These are phyloP conservation scores for Yamadazyma sp. DNA, from an alignment of 1,139 yeast species.

Conservation along the genomic window DNA sequence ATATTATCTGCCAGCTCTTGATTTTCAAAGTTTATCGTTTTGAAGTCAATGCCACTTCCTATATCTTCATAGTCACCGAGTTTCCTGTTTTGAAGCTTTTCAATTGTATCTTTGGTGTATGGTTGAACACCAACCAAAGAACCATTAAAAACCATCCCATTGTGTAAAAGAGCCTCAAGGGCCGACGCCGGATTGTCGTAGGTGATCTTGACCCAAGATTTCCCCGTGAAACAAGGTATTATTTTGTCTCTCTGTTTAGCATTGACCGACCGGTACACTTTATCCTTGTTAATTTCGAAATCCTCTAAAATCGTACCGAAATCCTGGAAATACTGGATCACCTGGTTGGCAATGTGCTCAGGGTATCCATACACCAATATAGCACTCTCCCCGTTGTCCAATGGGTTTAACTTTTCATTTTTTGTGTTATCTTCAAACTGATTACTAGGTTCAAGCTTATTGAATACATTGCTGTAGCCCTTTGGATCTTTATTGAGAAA, in stretches of 20 bases:
- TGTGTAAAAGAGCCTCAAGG: constrained; percentile 78
- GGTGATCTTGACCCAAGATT: constrained; percentile 86
- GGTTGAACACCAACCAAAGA: constrained; percentile 77
- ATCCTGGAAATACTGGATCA: constrained; percentile 73
- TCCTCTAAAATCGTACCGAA: constrained; percentile 83
- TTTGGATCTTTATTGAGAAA: constrained; percentile 49
- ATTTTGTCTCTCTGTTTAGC: constrained; percentile 18
- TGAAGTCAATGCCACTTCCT: constrained; percentile 34
- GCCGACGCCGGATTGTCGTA: constrained; percentile 78
- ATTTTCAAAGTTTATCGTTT: constrained; percentile 4
- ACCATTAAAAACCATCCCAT: constrained; percentile 71
- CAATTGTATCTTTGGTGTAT: constrained; percentile 58
- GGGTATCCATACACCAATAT: constrained; percentile 90
- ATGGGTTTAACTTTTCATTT: constrained; percentile 19
- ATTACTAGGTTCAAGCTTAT: constrained; percentile 16
- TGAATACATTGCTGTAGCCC: constrained; percentile 46
- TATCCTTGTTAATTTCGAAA: constrained; percentile 46
- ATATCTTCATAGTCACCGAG: constrained; percentile 55
- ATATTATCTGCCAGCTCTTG: constrained; percentile 9
- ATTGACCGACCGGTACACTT: constrained; percentile 8
- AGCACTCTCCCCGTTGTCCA: constrained; percentile 51
- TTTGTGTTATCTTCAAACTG: constrained; percentile 4
- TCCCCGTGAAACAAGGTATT: constrained; percentile 78
- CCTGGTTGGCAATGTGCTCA: constrained; percentile 63
- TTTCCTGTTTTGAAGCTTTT: constrained; percentile 58